A percentile compares a stretch with the other conserved stretches of the same genome.
phyloP scores from a whole-genome alignment of 768 basidiomycete genomes.

The Russula sp. region DNA sequence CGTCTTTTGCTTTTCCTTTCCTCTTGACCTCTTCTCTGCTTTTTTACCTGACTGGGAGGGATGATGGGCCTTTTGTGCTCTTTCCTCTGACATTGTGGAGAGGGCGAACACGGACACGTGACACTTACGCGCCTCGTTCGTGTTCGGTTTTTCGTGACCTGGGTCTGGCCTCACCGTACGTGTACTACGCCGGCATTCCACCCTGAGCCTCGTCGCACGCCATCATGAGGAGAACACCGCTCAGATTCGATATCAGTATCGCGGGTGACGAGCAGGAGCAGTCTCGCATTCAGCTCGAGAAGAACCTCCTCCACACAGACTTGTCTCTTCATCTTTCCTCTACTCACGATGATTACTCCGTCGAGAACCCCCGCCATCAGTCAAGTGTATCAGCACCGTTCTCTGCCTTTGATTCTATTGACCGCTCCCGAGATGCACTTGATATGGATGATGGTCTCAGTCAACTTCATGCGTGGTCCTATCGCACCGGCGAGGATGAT shows the following conservation, averaged over 20 bases:
- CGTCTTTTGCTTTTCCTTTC: conserved; percentile 62
- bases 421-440: conserved; percentile 47
- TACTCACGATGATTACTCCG: conserved; percentile 34
- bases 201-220: not conserved
- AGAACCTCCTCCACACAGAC: conserved; percentile 67
- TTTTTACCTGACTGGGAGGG: conserved; percentile 65
- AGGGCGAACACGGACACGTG: conserved; percentile 14
- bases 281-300: conserved; percentile 69
- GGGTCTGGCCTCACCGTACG: not conserved
- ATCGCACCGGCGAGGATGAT: conserved; percentile 47
- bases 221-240: conserved; percentile 11
- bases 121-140: conserved; percentile 12
- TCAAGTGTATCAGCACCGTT: conserved; percentile 46
- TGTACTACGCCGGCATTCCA: not conserved
- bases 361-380: conserved; percentile 70
- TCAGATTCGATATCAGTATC: conserved; percentile 44
- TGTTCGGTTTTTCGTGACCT: not conserved
- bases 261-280: conserved; percentile 68
- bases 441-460: conserved; percentile 41
- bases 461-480: conserved; percentile 32
- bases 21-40: conserved; percentile 68
- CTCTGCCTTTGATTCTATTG: conserved; percentile 54
- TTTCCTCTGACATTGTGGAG: conserved; percentile 39
- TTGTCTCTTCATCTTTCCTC: conserved; percentile 65
- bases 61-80: conserved; percentile 77